A percentile compares a stretch with the other conserved stretches of the same genome.
Evolutionary conservation across 371 early-diverging fungal species (phyloP).

Genomic region (Encephalitozoon cuniculi): DNA sequence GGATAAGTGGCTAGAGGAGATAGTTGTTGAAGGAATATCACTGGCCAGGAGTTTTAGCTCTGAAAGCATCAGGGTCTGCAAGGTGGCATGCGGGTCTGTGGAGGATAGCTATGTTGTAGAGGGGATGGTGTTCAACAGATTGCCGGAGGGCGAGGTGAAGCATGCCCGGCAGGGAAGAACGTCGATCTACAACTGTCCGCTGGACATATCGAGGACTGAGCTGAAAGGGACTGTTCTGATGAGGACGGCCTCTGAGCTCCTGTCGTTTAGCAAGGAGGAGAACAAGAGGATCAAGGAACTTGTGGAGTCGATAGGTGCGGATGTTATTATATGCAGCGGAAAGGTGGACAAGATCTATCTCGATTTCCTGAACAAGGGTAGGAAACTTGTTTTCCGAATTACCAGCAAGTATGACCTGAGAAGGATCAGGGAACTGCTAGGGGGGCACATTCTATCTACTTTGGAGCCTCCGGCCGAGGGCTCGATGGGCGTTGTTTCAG

Average conservation of each 20-base stretch:
- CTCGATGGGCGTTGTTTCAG: slow-evolving; percentile 21
- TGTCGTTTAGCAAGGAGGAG: slow-evolving; percentile 84
- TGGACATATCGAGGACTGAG: slow-evolving; percentile 87
- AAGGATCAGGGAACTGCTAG: slow-evolving; percentile 51
- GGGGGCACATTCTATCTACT: slow-evolving; percentile 43
- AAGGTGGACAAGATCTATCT: slow-evolving; percentile 49
- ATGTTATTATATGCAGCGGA: slow-evolving; percentile 57
- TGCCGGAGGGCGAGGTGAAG: slow-evolving; percentile 68
- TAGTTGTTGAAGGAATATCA: slow-evolving; percentile 38
- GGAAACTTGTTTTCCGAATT: slow-evolving; percentile 53
- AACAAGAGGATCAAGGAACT: slow-evolving; percentile 62
- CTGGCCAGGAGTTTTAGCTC: slow-evolving; percentile 35
- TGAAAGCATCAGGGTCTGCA: slow-evolving; percentile 62
- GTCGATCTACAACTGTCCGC: slow-evolving; percentile 85
- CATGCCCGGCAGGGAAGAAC: slow-evolving; percentile 64
- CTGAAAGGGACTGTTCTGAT: slow-evolving; percentile 96
- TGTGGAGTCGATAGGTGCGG: slow-evolving; percentile 76
- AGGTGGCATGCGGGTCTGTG: slow-evolving; percentile 82
- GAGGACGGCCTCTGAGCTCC: slow-evolving; percentile 86
- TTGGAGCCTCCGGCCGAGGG: slow-evolving; percentile 23
- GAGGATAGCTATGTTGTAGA: slow-evolving; percentile 78
- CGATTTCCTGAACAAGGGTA: slow-evolving; percentile 53
- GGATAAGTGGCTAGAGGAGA: slow-evolving; percentile 20
- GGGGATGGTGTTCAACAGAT: slow-evolving; percentile 94
- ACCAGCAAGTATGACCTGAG: slow-evolving; percentile 57